Conservation (phyloP, 208 protist species). For the Leishmania tropica region DNA sequence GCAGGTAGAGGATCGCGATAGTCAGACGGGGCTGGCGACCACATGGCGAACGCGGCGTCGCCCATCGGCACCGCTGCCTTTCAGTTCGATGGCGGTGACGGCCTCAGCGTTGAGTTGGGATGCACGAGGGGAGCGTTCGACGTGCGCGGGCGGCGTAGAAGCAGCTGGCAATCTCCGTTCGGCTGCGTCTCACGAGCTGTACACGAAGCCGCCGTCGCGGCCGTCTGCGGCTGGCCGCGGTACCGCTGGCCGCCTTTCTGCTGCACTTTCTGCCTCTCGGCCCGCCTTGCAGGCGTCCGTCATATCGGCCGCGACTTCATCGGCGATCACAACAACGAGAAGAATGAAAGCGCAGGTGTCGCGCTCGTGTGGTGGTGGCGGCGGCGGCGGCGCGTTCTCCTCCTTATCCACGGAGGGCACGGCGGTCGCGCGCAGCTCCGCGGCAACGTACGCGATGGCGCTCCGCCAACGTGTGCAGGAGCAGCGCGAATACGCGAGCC, state of each 20-base stretch:
- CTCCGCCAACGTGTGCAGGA: constrained; percentile 24
- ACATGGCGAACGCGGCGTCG: constrained; percentile 18
- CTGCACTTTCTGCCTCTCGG: neutral
- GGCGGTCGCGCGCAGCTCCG: constrained; percentile 32
- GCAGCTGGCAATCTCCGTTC: neutral
- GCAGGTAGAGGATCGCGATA: constrained; percentile 25
- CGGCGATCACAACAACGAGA: neutral
- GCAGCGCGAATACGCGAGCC: constrained; percentile 1
- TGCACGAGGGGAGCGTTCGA: neutral
- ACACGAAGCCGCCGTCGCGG: constrained; percentile 1
- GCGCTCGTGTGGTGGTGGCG: neutral
- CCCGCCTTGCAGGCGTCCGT: neutral
- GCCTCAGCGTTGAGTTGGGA: neutral
- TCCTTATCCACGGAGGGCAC: constrained; percentile 28
- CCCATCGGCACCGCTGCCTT: neutral
- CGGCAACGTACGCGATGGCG: constrained; percentile 14
- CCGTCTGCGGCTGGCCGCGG: neutral
- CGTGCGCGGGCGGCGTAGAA: too few species aligned
- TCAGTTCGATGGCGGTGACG: neutral
- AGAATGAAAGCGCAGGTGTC: neutral
- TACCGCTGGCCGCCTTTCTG: neutral
- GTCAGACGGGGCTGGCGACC: constrained; percentile 27
- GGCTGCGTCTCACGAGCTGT: neutral
- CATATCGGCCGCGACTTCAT: neutral
- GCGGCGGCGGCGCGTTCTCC: neutral